Evolutionary conservation across 305 asterid genomes (phyloP), one percentile per base, ranked within the genome.

Genomic region (Andrographis paniculata): DNA sequence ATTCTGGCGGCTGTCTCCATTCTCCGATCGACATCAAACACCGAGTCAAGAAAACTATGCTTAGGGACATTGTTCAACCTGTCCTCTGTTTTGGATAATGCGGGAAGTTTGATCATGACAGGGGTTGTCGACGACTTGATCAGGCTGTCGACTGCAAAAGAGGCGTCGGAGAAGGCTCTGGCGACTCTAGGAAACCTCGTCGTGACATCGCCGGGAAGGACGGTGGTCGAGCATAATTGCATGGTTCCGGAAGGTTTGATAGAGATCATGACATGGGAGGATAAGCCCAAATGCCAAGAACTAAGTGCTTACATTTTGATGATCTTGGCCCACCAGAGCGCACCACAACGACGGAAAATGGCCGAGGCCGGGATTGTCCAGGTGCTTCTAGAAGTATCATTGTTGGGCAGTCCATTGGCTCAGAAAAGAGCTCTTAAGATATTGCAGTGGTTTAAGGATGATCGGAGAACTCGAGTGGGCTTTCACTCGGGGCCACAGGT

Each of bases 301-400:
- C 28, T 74, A 33, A 58, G 81, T 1, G 67, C 77, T n/a, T 80
- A 80, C 40, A 50, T 80, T 7, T 21, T 80, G 75, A 77, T 77
- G 92, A 61, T 77, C 28, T 67, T 80, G 69, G 92, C 83, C 5
- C 87, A 80, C 58, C 75, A 72, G 46, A 80, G 92, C 53, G 61
- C 66, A 0, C 27, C 37, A 15, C 87, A 71, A 61, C 71, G 87
- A 48, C 72, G 62, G 45, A 74, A 70, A 58, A 77, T 80, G 87
- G 67, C 67, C 0, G 62, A 69, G 56, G 81, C 77, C 5, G 83
- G 82, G 17, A 74, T 80, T 17, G 83, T 80, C 1, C 76, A 68
- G 1, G 70, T 72, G 15, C 87, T 80, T 38, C 75, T 80, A 61
- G 86, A 77, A 70, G 52, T 77, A 16, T 78, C 80, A 15, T 58